Percentiles rank a stretch among this genome's conserved stretches.
Evolutionary conservation across 371 early-diverging fungal genomes (phyloP).

Genomic region (Entomophthora muscae): DNA sequence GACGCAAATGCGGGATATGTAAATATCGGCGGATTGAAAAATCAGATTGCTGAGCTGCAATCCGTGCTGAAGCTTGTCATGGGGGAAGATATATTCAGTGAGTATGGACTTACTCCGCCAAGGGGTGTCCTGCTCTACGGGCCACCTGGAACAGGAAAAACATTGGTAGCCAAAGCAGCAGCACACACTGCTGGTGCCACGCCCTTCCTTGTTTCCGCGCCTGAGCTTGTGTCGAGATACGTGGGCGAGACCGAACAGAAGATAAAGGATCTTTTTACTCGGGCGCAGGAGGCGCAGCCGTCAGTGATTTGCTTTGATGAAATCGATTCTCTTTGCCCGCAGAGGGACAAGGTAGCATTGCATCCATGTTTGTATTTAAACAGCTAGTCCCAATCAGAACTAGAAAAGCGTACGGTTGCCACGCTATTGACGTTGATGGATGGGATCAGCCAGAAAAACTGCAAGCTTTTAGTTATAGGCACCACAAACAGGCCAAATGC

Average conservation of each 20-base stretch:
- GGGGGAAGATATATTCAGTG: not conserved
- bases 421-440: slow-evolving; percentile 95
- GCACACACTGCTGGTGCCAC: slow-evolving; percentile 67
- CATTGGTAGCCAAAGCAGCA: slow-evolving; percentile 79
- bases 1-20: not conserved
- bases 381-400: slow-evolving; percentile 35
- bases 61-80: not conserved
- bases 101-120: slow-evolving; percentile 29
- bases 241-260: slow-evolving; percentile 92
- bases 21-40: not conserved
- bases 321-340: slow-evolving; percentile 91
- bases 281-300: slow-evolving; percentile 70
- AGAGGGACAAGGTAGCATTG: slow-evolving; percentile 63
- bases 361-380: not conserved
- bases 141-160: slow-evolving; percentile 98
- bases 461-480: slow-evolving; percentile 64
- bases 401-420: slow-evolving; percentile 87
- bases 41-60: not conserved
- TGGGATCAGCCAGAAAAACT: slow-evolving; percentile 35
- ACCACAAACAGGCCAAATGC: slow-evolving; percentile 95
- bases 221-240: slow-evolving; percentile 88
- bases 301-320: slow-evolving; percentile 97
- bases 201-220: slow-evolving; percentile 80
- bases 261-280: slow-evolving; percentile 61
- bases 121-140: slow-evolving; percentile 86